Conservation (phyloP, 176 grass and related monocot species). For the Carex cristatella region DNA sequence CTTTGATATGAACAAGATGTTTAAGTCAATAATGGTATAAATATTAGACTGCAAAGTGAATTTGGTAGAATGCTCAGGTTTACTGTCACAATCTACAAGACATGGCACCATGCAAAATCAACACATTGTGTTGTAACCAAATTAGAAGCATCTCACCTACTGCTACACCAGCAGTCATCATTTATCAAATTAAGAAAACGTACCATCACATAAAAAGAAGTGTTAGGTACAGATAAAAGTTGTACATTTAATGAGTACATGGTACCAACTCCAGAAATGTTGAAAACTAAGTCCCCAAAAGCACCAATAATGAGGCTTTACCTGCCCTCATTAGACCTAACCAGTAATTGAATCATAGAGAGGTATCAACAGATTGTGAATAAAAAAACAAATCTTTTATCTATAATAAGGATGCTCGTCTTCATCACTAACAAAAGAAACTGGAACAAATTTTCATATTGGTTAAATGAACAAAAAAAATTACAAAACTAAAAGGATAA, state of each 20-base stretch:
- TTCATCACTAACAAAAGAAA: conserved; percentile 28
- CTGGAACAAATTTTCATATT: conserved; percentile 26
- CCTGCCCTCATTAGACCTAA: conserved; percentile 10
- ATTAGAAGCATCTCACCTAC: conserved; percentile 23
- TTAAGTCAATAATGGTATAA: neutral
- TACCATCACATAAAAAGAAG: conserved; percentile 7
- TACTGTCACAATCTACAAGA: conserved; percentile 14
- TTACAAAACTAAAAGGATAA: conserved; percentile 27
- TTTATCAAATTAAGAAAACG: conserved; percentile 8
- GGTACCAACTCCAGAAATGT: conserved; percentile 12
- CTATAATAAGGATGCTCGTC: conserved; percentile 31
- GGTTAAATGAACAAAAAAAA: conserved; percentile 34
- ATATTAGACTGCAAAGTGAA: neutral
- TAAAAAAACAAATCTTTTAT: conserved; percentile 7
- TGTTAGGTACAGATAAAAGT: conserved; percentile 22
- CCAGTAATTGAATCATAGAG: neutral
- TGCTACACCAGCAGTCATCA: neutral
- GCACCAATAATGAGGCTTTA: conserved; percentile 22
- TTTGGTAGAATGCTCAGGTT: conserved; percentile 8
- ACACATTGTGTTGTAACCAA: neutral
- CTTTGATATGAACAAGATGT: neutral
- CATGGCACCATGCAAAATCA: conserved; percentile 5
- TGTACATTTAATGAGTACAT: conserved; percentile 1
- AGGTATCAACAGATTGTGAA: conserved; percentile 4
- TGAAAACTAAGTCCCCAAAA: conserved; percentile 15